These are phyloP conservation scores for Amphichorda felina DNA, from an alignment of 2,329 filamentous ascomycete genomes.

Conservation along the genomic window DNA sequence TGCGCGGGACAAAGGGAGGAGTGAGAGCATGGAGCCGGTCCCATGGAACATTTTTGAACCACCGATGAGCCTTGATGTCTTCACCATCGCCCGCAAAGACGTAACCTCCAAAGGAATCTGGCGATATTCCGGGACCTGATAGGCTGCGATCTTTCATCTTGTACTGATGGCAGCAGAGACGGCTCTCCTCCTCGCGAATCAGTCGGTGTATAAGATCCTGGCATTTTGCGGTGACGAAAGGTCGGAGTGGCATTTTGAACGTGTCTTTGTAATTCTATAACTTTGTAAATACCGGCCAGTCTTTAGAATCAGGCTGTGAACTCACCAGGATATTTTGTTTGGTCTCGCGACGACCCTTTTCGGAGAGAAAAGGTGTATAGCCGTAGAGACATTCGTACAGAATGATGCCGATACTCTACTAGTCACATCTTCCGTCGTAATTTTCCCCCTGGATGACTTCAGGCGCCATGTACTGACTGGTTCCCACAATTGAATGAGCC, in stretches of 20 bases:
- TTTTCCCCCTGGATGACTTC: constrained; percentile 73
- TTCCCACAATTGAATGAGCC: constrained; percentile 81
- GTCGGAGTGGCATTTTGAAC: constrained; percentile 58
- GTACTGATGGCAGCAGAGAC: constrained; percentile 69
- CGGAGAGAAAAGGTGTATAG: constrained; percentile 77
- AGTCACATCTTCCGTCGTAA: constrained; percentile 92
- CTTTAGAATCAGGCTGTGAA: constrained; percentile 4
- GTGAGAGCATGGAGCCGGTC: constrained; percentile 54
- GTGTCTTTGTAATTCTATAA: constrained; percentile 55
- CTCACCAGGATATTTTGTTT: constrained; percentile 74
- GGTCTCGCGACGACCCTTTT: constrained; percentile 66
- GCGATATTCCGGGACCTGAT: constrained; percentile 8
- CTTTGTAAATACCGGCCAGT: neutral
- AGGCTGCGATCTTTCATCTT: constrained; percentile 45
- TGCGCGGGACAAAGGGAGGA: constrained; percentile 71
- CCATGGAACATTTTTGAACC: constrained; percentile 76
- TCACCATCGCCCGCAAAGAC: constrained; percentile 78
- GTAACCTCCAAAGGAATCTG: constrained; percentile 32
- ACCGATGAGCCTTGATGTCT: constrained; percentile 81
- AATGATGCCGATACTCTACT: constrained; percentile 93
- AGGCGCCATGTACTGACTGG: constrained; percentile 96
- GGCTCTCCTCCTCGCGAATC: constrained; percentile 60
- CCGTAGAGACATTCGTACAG: constrained; percentile 91
- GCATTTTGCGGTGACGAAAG: constrained; percentile 55
- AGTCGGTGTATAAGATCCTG: constrained; percentile 65